Conservation (phyloP, 2,329 filamentous ascomycete species). For the Kalmusia sp. region DNA sequence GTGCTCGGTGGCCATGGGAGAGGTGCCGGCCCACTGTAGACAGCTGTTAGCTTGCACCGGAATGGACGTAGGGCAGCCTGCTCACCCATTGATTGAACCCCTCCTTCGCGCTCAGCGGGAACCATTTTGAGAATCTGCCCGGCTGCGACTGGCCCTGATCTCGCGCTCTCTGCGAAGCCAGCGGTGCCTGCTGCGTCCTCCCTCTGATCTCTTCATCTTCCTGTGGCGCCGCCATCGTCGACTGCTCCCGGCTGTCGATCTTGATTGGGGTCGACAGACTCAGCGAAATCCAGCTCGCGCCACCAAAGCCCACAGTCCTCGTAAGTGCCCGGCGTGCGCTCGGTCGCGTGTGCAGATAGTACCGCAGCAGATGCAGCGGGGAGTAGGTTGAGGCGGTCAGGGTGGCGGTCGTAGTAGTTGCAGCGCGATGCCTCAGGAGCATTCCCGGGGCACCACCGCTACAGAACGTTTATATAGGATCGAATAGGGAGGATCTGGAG, state of each 20-base stretch:
- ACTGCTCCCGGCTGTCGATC: conserved; percentile 30
- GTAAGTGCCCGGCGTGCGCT: conserved; percentile 28
- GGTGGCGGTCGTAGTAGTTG: conserved; percentile 31
- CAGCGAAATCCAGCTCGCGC: conserved; percentile 40
- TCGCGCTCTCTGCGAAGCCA: conserved; percentile 57
- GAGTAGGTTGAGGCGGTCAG: conserved; percentile 41
- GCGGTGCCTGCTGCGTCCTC: conserved; percentile 53
- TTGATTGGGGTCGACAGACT: conserved; percentile 37
- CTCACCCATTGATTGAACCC: conserved; percentile 89
- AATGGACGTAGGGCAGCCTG: conserved; percentile 20
- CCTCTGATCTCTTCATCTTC: conserved; percentile 23
- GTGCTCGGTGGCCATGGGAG: conserved; percentile 84
- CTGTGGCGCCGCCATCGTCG: conserved; percentile 38
- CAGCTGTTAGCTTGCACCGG: conserved; percentile 7
- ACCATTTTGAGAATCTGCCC: conserved; percentile 58
- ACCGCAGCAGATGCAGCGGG: conserved; percentile 45
- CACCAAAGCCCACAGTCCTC: conserved; percentile 38
- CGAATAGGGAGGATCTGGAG: conserved; percentile 4
- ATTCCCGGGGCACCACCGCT: conserved; percentile 13
- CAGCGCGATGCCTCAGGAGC: conserved; percentile 19
- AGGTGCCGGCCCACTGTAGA: conserved; percentile 80
- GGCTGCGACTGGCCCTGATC: conserved; percentile 42
- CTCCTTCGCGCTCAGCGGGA: conserved; percentile 90
- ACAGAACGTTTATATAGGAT: conserved; percentile 8
- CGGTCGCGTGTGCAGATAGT: conserved; percentile 28